Percentiles rank a stretch among this genome's conserved stretches.
phyloP scores from a whole-genome alignment of 441 rosid genomes.

The Populus hybrid region DNA sequence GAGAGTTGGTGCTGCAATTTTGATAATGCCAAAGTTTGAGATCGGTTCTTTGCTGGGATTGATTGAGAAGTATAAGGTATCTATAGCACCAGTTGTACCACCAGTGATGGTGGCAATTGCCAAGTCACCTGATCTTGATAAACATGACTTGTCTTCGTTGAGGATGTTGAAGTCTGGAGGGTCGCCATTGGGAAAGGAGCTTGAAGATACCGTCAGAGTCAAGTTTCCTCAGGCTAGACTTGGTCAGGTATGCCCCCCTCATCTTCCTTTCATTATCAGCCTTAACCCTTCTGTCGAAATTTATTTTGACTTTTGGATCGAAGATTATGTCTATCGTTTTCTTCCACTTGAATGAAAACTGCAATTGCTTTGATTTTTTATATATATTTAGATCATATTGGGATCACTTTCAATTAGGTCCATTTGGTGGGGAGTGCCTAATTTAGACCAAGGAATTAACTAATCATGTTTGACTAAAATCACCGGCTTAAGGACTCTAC shows the following conservation, averaged over 20 bases:
- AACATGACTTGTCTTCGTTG: slow-evolving; percentile 51
- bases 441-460: too few relatives aligned
- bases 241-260: slow-evolving; percentile 48
- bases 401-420: neutral
- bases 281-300: too few relatives aligned
- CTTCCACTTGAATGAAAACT: neutral
- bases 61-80: slow-evolving; percentile 45
- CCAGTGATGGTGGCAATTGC: slow-evolving; percentile 53
- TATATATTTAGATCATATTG: neutral
- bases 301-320: neutral
- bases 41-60: slow-evolving; percentile 40
- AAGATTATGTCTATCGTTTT: neutral
- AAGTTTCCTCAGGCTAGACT: slow-evolving; percentile 60
- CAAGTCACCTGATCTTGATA: slow-evolving; percentile 39
- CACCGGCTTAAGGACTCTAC: too few relatives aligned
- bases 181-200: slow-evolving; percentile 65
- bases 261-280: neutral
- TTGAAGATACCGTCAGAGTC: slow-evolving; percentile 52
- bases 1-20: slow-evolving; percentile 60
- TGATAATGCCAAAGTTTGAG: slow-evolving; percentile 69
- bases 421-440: neutral
- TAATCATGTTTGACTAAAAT: too few relatives aligned
- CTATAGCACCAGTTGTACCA: slow-evolving; percentile 61
- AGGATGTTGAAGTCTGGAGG: slow-evolving; percentile 58
- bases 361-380: too few relatives aligned